phyloP scores from a whole-genome alignment of 2,329 filamentous ascomycete genomes.

The Alternaria triticimaculans region DNA sequence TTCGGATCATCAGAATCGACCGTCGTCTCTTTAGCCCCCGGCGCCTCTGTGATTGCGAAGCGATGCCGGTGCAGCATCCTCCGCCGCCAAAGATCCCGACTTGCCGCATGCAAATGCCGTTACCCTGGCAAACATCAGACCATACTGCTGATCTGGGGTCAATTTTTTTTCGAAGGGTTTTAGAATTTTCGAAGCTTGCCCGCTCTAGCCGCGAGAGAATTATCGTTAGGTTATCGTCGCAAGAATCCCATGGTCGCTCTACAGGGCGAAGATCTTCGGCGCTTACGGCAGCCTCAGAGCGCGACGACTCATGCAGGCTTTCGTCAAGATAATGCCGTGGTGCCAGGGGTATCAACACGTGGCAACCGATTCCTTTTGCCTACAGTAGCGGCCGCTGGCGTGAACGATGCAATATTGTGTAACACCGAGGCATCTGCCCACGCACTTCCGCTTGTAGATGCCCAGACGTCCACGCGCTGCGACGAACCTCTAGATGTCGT shows the following conservation, averaged over 20 bases:
- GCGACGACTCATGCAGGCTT: conserved; percentile 37
- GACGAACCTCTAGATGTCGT: conserved; percentile 1
- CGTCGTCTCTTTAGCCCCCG: conserved; percentile 6
- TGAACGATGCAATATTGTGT: conserved; percentile 29
- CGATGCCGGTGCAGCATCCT: conserved; percentile 11
- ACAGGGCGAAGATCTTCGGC: conserved; percentile 30
- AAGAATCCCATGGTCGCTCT: conserved; percentile 14
- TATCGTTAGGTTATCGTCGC: conserved; percentile 18
- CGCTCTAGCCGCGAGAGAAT: conserved; percentile 18
- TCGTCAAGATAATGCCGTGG: conserved; percentile 34
- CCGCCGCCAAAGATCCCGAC: conserved; percentile 9
- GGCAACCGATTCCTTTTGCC: conserved; percentile 38
- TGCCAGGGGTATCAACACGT: conserved; percentile 37
- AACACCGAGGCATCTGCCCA: conserved; percentile 12
- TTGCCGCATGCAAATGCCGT: conserved; percentile 26
- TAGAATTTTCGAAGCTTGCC: conserved; percentile 1
- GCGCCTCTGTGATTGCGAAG: conserved; percentile 15
- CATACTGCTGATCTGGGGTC: conserved; percentile 18
- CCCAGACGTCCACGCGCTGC: not conserved
- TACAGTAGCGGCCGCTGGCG: conserved; percentile 38
- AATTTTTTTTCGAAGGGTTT: not conserved
- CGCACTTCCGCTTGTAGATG: not conserved
- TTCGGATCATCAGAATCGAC: not conserved
- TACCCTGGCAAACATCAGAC: conserved; percentile 26
- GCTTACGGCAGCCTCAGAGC: conserved; percentile 27